These are phyloP conservation scores for Suillus cothurnatus DNA, from an alignment of 768 basidiomycete genomes.

Conservation along the genomic window DNA sequence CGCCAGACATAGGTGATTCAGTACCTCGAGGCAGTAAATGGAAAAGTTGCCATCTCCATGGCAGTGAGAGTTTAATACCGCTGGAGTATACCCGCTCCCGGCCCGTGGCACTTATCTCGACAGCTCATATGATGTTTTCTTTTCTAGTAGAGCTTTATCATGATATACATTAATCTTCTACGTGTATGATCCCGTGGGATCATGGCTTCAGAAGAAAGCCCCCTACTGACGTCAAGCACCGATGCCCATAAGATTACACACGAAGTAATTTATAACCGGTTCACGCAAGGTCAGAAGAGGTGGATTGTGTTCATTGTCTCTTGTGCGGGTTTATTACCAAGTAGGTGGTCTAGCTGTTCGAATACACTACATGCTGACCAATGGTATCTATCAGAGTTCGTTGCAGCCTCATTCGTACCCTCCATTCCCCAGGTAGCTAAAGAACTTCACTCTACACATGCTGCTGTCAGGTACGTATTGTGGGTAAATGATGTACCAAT, in stretches of 20 bases:
- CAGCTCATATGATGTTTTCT: background rate
- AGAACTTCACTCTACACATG: conserved; percentile 56
- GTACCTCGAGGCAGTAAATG: background rate
- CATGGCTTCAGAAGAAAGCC: conserved; percentile 11
- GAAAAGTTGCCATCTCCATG: background rate
- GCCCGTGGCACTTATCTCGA: background rate
- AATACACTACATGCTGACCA: background rate
- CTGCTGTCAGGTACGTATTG: conserved; percentile 51
- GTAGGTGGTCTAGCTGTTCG: background rate
- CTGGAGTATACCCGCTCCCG: background rate
- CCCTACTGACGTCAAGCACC: background rate
- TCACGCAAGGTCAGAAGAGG: conserved; percentile 9
- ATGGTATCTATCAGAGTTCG: conserved; percentile 49
- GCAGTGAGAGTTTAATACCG: too few species aligned
- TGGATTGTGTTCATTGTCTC: conserved; percentile 11
- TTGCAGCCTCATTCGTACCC: conserved; percentile 66
- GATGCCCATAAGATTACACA: background rate
- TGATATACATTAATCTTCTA: background rate
- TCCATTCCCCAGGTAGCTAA: conserved; percentile 67
- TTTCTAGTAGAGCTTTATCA: background rate
- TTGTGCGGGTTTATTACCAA: conserved; percentile 11
- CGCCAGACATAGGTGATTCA: conserved; percentile 47
- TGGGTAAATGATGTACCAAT: background rate
- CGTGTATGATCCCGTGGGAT: background rate
- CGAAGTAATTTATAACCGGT: conserved; percentile 10